Evolutionary conservation across 108 stramenopile genomes (phyloP).

Genomic region (Bacterosira constricta): DNA sequence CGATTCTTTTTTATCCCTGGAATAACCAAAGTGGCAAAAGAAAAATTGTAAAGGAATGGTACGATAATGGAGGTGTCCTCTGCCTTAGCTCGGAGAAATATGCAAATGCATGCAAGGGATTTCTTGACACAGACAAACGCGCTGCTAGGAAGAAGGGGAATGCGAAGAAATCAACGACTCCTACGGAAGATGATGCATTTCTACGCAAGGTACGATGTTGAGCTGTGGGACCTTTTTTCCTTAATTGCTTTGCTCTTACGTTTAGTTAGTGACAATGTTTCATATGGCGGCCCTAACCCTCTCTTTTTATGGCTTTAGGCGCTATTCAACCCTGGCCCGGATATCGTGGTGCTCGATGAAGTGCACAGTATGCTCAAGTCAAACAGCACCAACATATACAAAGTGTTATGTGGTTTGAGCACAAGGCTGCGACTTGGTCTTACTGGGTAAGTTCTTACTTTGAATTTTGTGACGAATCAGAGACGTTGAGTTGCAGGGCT

Average conservation of each 20-base stretch:
- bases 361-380: constrained; percentile 72
- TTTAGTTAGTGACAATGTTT: no score
- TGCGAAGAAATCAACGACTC: constrained; percentile 1
- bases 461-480: constrained; percentile 39
- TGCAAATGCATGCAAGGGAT: constrained; percentile 27
- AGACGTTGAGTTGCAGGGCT: background rate
- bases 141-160: background rate
- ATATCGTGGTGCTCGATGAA: constrained; percentile 72
- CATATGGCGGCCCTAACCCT: no score
- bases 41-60: constrained; percentile 52
- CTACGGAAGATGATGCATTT: constrained; percentile 18
- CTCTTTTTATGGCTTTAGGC: no score
- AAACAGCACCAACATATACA: constrained; percentile 45
- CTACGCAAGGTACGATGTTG: no score
- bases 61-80: constrained; percentile 59
- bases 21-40: background rate
- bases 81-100: constrained; percentile 48
- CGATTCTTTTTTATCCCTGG: constrained; percentile 37
- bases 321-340: constrained; percentile 54
- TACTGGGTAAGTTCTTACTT: constrained; percentile 53
- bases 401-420: constrained; percentile 44
- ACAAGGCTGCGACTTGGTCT: constrained; percentile 65
- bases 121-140: constrained; percentile 14
- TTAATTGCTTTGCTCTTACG: no score
- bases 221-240: no score